These are phyloP conservation scores for Fusarium sp. DNA, from an alignment of 2,329 filamentous ascomycete species.

Conservation along the genomic window DNA sequence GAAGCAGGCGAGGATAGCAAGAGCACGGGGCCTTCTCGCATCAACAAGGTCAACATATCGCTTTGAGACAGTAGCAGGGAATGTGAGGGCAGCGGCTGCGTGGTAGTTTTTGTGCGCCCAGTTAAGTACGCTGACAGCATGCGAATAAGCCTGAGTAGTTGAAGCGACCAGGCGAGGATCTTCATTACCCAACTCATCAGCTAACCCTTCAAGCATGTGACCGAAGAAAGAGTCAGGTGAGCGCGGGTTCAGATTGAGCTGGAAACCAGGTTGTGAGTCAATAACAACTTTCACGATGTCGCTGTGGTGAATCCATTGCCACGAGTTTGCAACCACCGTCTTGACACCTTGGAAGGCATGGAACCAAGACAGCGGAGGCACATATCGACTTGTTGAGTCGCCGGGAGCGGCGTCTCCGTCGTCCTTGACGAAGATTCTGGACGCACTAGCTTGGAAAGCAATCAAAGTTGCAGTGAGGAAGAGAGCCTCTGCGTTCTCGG, in stretches of 20 bases:
- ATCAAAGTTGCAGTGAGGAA: conserved; percentile 74
- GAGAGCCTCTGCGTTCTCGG: conserved; percentile 70
- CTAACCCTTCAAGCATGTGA: conserved; percentile 68
- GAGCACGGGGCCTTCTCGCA: conserved; percentile 68
- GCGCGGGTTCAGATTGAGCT: conserved; percentile 67
- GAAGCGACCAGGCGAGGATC: conserved; percentile 48
- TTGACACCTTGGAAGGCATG: conserved; percentile 77
- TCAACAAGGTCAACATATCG: conserved; percentile 71
- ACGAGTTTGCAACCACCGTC: conserved; percentile 72
- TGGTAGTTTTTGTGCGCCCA: conserved; percentile 73
- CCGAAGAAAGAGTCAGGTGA: conserved; percentile 69
- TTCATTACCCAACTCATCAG: conserved; percentile 64
- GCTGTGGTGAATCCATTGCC: conserved; percentile 72
- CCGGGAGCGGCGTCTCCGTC: conserved; percentile 57
- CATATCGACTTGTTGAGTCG: conserved; percentile 61
- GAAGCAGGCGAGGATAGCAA: conserved; percentile 74
- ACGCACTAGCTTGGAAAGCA: conserved; percentile 74
- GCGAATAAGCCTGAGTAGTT: conserved; percentile 67
- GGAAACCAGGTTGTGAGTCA: conserved; percentile 72
- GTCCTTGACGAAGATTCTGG: conserved; percentile 71
- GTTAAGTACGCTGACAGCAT: conserved; percentile 74
- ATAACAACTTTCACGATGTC: conserved; percentile 70
- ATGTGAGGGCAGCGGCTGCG: conserved; percentile 69
- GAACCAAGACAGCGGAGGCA: conserved; percentile 73
- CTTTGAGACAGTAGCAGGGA: conserved; percentile 73